Base-by-base conservation (phyloP, 495 filamentous ascomycete species). In the Aspergillus homomorphus region DNA sequence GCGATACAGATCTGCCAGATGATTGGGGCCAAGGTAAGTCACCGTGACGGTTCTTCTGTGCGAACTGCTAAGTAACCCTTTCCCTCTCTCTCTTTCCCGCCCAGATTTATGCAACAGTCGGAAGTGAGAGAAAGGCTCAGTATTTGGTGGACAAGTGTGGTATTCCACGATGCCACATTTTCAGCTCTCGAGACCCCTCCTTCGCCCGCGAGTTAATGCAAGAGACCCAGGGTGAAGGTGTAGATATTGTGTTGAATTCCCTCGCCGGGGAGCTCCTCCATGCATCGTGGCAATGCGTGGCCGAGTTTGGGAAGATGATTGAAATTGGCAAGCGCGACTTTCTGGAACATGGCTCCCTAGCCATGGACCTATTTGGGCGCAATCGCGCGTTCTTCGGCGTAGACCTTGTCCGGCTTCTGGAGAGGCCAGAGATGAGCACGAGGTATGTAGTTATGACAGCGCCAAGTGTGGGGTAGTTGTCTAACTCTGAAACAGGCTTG, bases 161-260 rank as follows among this genome's bases (percentile, higher is more conserved):
- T 9, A 73, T 85, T 19, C 67, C 71, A 0, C 51, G 60, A 0
- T 56, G 72, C 0, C 75, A 71, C 19, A 84, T 86, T 20, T 82
- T 84, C 58, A 68, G 76, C 51, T 84, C 78, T 28, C 68, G 78
- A n/a, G 70, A 79, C 38, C 58, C 69, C 0, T 68, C 73, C 3
- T 85, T 84, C 59, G 53, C 72, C 0, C 58, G 72, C 21, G 77
- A 72, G 16, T 50, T 85, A 0, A 67, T 81, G 42, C 55, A 69
- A 0, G 73, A 70, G 15, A 88, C 84, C 0, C 46, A 68, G 6
- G 73, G 77, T 16, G 62, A 56, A 5, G 81, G 83, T 6, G 78
- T 83, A 42, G 79, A 83, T 28, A 61, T 83, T 5, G 76, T 82
- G 7, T 68, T 84, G 22, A 81, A 83, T 53, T 77, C 79, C 12